Evolutionary conservation across 2,329 filamentous ascomycete genomes (phyloP), one percentile per base, ranked within the genome.

Genomic region (Colletotrichum sublineola): DNA sequence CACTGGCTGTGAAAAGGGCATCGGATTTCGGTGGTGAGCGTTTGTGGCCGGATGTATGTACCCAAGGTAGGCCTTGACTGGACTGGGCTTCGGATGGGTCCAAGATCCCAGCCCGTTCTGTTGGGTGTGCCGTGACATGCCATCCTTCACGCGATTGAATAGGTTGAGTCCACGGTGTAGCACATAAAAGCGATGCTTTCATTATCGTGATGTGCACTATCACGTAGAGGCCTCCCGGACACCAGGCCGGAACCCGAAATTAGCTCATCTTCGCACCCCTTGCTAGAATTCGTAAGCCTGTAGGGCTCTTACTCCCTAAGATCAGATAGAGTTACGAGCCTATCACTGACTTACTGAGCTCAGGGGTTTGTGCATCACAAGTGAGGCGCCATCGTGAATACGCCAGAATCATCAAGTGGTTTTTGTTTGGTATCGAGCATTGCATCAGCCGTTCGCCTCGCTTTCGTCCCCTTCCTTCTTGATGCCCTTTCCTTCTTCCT

Each of bases 401-500:
- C 46, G 38, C 20, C 24, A 46, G 12, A 68, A 61, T 57, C 52
- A 72, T 56, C 52, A 31, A 50, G 40, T 48, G 58, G 29, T 73
- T 70, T 70, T 70, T 48, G 67, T 61, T 73, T 70, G 60, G 61
- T 71, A 71, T 72, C 62, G 63, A 67, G n/a, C 15, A 67, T 52
- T 58, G 29, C 1, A 42, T 77, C 71, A 80, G 31, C 76, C 80
- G 60, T 79, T 79, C 2, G 80, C 76, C 74, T 82, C 79, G 62
- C 81, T 79, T 42, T 80, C 79, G 44, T 82, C 83, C 74, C 84
- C 84, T 56, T 78, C 79, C 60, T 82, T 82, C 71, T 82, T 79
- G 61, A 81, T 79, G 55, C 80, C 81, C 71, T 83, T 82, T 63
- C 85, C 90, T 74, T 90, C 89, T 50, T 92, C 91, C 82, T 95